phyloP scores from a whole-genome alignment of 768 basidiomycete species.

The Lactarius hengduanensis region DNA sequence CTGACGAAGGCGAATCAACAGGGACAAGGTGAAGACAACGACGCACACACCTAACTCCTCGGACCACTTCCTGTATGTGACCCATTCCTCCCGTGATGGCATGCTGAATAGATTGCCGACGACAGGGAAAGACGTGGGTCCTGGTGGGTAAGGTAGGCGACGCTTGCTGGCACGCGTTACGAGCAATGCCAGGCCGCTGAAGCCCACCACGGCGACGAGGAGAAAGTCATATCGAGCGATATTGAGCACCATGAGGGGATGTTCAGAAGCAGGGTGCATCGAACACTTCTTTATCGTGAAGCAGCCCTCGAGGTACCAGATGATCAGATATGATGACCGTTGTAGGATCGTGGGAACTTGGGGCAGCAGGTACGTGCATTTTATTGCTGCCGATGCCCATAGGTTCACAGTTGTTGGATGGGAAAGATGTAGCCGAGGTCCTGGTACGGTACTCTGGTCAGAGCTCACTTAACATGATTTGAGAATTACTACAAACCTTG shows the following conservation, averaged over 20 bases:
- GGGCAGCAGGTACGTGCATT: no score
- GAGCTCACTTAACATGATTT: no score
- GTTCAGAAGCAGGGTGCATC: neutral
- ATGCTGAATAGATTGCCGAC: neutral
- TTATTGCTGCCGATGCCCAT: no score
- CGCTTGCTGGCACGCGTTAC: neutral
- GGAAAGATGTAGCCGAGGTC: no score
- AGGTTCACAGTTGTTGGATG: no score
- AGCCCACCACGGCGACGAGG: neutral
- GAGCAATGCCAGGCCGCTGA: neutral
- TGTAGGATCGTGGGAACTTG: no score
- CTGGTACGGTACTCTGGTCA: no score
- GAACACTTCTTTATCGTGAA: neutral
- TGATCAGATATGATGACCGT: neutral
- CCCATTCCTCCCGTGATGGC: constrained; percentile 1
- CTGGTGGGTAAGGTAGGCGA: constrained; percentile 5
- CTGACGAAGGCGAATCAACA: neutral
- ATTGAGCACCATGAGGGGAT: neutral
- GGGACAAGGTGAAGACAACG: neutral
- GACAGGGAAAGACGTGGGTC: neutral
- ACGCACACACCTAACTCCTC: neutral
- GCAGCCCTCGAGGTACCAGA: neutral
- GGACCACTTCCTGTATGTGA: neutral
- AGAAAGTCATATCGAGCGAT: neutral
- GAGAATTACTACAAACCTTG: no score